A percentile compares a stretch with the other conserved stretches of the same genome.
These are phyloP conservation scores for Plasmodium cynomolgi DNA, from an alignment of 169 alveolate species.

Conservation along the genomic window DNA sequence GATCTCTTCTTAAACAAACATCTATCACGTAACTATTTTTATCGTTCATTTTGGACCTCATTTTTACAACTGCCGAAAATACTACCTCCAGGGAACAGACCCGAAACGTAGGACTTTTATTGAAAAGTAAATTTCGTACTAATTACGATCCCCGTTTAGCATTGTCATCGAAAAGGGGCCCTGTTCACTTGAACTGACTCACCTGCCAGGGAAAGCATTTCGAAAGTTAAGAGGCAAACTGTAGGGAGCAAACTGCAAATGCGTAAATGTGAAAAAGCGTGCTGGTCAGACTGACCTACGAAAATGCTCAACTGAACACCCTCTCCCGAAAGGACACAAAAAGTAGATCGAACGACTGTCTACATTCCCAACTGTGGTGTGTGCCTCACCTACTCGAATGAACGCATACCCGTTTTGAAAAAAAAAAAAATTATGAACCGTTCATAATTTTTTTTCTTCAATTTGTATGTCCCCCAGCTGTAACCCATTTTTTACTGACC, in stretches of 20 bases:
- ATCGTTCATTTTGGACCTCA: background rate
- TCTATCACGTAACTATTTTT: background rate
- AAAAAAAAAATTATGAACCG: constrained; percentile 7
- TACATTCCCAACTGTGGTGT: background rate
- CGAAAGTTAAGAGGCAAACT: background rate
- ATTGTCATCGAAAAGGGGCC: background rate
- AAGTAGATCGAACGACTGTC: background rate
- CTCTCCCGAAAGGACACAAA: background rate
- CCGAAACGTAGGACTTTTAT: background rate
- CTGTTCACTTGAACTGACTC: background rate
- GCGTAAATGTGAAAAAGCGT: background rate
- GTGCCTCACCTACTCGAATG: background rate
- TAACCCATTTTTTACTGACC: background rate
- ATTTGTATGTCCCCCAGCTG: background rate
- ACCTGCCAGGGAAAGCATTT: background rate
- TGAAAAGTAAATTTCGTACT: background rate
- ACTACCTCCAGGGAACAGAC: background rate
- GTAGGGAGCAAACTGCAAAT: background rate
- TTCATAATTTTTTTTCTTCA: background rate
- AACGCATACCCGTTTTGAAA: background rate
- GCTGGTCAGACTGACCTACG: background rate
- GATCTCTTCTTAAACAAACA: background rate
- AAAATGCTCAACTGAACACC: background rate
- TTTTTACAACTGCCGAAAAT: background rate
- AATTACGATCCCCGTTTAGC: background rate